Base-by-base conservation (phyloP, 345 rosid genomes). In the Syzygium oleosum region DNA sequence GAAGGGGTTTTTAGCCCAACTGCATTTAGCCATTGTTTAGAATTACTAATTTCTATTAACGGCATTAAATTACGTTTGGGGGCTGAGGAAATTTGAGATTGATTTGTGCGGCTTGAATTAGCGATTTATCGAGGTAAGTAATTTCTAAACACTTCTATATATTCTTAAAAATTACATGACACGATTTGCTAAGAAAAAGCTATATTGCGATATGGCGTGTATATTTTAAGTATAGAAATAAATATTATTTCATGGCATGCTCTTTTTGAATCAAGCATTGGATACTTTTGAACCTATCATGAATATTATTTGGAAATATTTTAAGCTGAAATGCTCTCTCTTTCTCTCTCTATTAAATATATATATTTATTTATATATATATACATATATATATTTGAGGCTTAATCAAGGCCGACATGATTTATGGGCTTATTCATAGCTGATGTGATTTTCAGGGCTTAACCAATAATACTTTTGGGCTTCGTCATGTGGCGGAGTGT, bases 331-430 rank as follows among this genome's bases (percentile, higher is more conserved):
- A 55, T 55, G 0, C 27, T 55, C 27, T 55, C 0, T 1, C 27
- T 55, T 0, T 1, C 27, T 55, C 0, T 1, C 27, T 55, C 0
- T 41, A 1, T 21, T 55, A 23, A 21, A 55, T 21, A 21, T 55
- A 6, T 21, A 22, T 55, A 55, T 22, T 3, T 55, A 0, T 55
- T 55, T 3, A 55, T 55, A 23, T 55, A 55, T 55, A 23, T 55
- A 55, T 21, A 21, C 21, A 6, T 21, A 22, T 55, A 55, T 22
- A 38, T 55, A 0, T 55, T 55, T 3, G 2, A 0, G 61, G 12
- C 34, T 61, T 1, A n/a, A 27, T 27, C 4, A 27, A 61, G 34
- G 15, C 17, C 9, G 0, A 27, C 7, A 4, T 61, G 2, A 61
- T 12, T 61, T 12, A 61, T 0, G 8, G 3, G 4, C n/a, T 61